Evolutionary conservation across 2,329 filamentous ascomycete genomes (phyloP), one percentile per base, ranked within the genome.

Genomic region (Neofusicoccum ribis): DNA sequence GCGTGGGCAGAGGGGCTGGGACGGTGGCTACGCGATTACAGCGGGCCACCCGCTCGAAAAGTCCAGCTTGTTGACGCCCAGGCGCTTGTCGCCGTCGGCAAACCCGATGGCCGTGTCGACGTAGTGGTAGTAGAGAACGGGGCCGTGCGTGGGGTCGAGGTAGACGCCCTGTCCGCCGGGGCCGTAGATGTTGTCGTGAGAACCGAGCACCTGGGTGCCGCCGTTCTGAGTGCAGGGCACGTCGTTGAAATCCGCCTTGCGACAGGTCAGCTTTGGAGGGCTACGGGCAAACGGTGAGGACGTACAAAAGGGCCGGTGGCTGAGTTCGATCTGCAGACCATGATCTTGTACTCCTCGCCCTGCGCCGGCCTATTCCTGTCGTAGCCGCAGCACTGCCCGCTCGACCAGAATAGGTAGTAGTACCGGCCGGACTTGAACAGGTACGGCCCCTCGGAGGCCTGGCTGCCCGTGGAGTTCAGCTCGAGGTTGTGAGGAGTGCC

Each of bases 341-440:
- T 84, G 71, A 90, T 85, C 68, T 82, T 83, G 72, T 90, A 91
- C 73, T 89, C 88, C 34, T 81, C 77, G 2, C 87, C 87, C 0
- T 81, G 66, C 0, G 83, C 78, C 0, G 86, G 84, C 51, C 75
- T 76, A 43, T 71, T 73, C 0, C 71, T 74, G 64, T 86, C 82
- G 63, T 83, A 85, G 23, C 77, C 79, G 66, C 88, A 90, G 78
- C 88, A 90, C 17, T 76, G 79, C 0, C 88, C 88, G 0, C 79
- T 77, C 9, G 83, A 86, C 72, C 83, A 88, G 71, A 90, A 88
- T 4, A 90, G 77, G 70, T 88, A 91, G 72, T 86, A 90, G 66
- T 81, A 85, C 0, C 66, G 31, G 3, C 65, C 44, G 34, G 83
- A 77, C 66, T 84, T 79, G 70, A 83, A 86, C 70, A 87, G 79